A percentile compares a stretch with the other conserved stretches of the same genome.
Evolutionary conservation across 495 filamentous ascomycete species (phyloP).

Genomic region (Lentithecium fluviatile): DNA sequence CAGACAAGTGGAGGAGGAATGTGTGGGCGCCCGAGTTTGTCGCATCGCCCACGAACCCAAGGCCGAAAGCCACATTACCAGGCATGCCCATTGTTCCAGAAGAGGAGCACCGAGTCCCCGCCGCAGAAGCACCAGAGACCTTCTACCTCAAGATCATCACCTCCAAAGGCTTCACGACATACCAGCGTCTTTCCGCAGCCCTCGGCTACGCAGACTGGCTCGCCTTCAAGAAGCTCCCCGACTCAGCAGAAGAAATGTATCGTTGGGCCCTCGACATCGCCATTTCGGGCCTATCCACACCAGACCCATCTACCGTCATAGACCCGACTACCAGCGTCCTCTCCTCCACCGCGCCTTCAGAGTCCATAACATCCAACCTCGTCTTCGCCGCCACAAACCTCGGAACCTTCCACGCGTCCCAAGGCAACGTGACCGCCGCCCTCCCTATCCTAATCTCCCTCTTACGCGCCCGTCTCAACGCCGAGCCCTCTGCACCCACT

Average conservation of each 20-base stretch:
- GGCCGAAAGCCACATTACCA: conserved; percentile 67
- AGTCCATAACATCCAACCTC: conserved; percentile 64
- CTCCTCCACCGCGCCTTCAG: conserved; percentile 42
- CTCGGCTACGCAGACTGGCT: conserved; percentile 81
- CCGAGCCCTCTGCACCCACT: conserved; percentile 37
- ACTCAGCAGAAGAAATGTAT: conserved; percentile 66
- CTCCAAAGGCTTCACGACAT: conserved; percentile 68
- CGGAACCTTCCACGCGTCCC: conserved; percentile 71
- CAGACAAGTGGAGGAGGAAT: conserved; percentile 56
- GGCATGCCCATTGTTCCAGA: conserved; percentile 51
- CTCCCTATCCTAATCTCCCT: conserved; percentile 86
- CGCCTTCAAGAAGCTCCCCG: conserved; percentile 65
- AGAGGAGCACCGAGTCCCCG: conserved; percentile 69
- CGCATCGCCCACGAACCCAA: conserved; percentile 77
- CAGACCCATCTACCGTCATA: conserved; percentile 50
- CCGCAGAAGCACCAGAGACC: conserved; percentile 62
- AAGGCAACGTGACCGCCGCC: conserved; percentile 59
- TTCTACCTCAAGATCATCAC: conserved; percentile 78
- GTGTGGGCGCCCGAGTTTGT: conserved; percentile 68
- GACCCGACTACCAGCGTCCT: conserved; percentile 63
- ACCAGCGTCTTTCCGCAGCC: conserved; percentile 74
- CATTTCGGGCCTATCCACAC: conserved; percentile 46
- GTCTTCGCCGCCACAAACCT: conserved; percentile 71
- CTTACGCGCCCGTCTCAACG: conserved; percentile 65
- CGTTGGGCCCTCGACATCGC: conserved; percentile 71